These are phyloP conservation scores for Inga laurina DNA, from an alignment of 306 rosid genomes.

Conservation along the genomic window DNA sequence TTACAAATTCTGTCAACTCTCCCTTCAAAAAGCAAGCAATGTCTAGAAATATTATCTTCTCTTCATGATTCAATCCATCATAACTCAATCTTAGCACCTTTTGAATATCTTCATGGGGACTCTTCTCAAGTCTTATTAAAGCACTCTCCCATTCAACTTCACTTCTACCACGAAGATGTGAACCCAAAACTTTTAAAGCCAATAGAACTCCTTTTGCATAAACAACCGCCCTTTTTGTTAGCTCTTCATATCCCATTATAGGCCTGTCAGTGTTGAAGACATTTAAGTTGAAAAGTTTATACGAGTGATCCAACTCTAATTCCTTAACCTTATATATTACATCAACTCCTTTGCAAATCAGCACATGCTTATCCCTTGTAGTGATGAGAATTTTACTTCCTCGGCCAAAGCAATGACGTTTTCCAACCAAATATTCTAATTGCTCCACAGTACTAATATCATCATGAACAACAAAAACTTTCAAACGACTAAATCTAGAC, in stretches of 20 bases:
- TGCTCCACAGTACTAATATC: background rate
- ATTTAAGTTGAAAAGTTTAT: background rate
- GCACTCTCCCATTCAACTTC: background rate
- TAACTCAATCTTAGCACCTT: background rate
- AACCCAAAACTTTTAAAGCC: constrained; percentile 9
- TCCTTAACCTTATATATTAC: background rate
- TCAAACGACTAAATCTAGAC: background rate
- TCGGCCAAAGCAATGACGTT: background rate
- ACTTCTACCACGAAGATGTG: background rate
- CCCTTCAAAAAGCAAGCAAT: background rate
- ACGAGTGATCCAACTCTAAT: background rate
- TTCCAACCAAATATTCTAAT: background rate
- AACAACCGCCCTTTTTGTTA: background rate
- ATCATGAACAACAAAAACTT: background rate
- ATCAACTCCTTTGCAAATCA: background rate
- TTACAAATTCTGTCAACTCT: background rate
- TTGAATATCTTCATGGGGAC: background rate
- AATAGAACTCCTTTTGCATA: background rate
- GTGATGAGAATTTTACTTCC: constrained; percentile 9
- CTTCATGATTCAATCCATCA: background rate
- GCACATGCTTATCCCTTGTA: background rate
- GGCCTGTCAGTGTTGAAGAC: background rate
- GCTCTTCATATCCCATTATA: background rate
- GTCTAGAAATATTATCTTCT: background rate
- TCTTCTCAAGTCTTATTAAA: background rate